phyloP scores from a whole-genome alignment of 116 monocot species.

The Zostera marina region DNA sequence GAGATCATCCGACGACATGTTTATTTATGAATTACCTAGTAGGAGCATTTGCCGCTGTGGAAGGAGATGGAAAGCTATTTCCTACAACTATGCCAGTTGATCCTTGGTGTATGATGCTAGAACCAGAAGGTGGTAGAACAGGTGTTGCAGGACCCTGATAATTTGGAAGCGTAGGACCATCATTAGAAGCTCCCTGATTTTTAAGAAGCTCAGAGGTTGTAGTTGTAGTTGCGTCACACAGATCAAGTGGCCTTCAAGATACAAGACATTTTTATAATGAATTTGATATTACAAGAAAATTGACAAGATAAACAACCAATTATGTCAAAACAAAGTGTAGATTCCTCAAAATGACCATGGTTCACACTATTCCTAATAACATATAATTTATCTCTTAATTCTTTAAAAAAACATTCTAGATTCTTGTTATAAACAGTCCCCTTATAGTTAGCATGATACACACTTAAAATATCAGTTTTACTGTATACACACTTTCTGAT shows the following conservation, averaged over 20 bases:
- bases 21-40: conserved; percentile 37
- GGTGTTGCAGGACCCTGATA: conserved; percentile 42
- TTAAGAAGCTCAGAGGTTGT: conserved; percentile 35
- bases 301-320: neutral
- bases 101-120: conserved; percentile 34
- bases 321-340: neutral
- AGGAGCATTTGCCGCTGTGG: conserved; percentile 31
- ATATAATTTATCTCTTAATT: neutral
- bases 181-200: conserved; percentile 49
- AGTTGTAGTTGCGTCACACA: conserved; percentile 50
- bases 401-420: neutral
- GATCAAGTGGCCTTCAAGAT: conserved; percentile 69
- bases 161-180: conserved; percentile 29
- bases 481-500: neutral
- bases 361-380: neutral
- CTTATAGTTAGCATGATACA: too few relatives aligned
- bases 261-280: neutral
- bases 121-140: conserved; percentile 36
- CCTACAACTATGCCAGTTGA: conserved; percentile 56
- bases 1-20: neutral
- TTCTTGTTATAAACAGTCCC: too few relatives aligned
- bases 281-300: neutral
- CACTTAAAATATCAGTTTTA: too few relatives aligned
- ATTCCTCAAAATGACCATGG: neutral
- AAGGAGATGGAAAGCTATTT: conserved; percentile 38